Evolutionary conservation across 805 yeast genomes (phyloP).

Genomic region (Ogataea corticis): DNA sequence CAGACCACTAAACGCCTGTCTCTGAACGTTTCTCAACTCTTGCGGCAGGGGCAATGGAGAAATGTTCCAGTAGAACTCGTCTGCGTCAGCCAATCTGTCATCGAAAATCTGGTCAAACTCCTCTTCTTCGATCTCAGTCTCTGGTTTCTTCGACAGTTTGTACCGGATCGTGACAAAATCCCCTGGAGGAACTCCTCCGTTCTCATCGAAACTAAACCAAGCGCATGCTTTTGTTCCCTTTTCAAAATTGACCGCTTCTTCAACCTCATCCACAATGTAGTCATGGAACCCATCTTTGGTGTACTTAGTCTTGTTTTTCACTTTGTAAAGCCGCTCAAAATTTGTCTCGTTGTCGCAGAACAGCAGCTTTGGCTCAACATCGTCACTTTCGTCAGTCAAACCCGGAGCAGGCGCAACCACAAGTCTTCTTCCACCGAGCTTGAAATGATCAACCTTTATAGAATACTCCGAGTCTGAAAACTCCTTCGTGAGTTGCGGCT

Average conservation of each 20-base stretch:
- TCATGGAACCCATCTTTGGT: conserved; percentile 94
- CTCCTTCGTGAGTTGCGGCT: conserved; percentile 48
- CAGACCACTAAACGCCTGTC: conserved; percentile 93
- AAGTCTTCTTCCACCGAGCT: conserved; percentile 64
- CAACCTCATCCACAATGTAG: conserved; percentile 60
- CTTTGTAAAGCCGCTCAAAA: conserved; percentile 62
- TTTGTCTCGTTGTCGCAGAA: conserved; percentile 93
- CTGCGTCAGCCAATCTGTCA: conserved; percentile 82
- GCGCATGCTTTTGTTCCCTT: conserved; percentile 85
- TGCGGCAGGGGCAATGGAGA: conserved; percentile 83
- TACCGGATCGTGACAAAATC: conserved; percentile 85
- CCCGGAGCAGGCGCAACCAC: conserved; percentile 88
- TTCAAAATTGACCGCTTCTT: conserved; percentile 68
- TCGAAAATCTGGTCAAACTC: conserved; percentile 69
- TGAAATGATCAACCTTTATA: conserved; percentile 63
- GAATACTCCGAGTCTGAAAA: conserved; percentile 43
- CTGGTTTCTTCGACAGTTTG: conserved; percentile 45
- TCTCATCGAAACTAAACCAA: conserved; percentile 74
- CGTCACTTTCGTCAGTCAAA: conserved; percentile 52
- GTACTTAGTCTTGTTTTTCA: conserved; percentile 56
- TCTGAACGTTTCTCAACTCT: conserved; percentile 76
- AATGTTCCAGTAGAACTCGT: conserved; percentile 86
- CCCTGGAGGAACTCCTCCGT: conserved; percentile 80
- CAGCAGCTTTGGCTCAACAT: conserved; percentile 71
- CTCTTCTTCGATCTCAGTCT: conserved; percentile 61